phyloP scores from a whole-genome alignment of 805 yeast species.

The Scheffersomyces lignosus region DNA sequence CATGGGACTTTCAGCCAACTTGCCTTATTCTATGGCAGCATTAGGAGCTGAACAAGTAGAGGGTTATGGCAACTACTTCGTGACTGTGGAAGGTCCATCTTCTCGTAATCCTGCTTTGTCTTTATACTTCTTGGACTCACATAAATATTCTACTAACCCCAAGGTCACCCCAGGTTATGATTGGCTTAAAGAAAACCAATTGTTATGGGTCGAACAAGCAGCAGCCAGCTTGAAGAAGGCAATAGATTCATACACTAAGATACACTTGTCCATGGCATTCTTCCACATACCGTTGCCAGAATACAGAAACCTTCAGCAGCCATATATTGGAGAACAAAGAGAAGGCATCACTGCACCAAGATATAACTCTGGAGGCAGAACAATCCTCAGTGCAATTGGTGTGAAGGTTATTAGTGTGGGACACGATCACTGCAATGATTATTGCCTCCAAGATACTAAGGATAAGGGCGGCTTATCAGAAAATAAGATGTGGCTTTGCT shows the following conservation, averaged over 20 bases:
- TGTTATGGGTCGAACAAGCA: slow-evolving; percentile 51
- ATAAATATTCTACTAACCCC: slow-evolving; percentile 68
- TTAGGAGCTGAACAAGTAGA: slow-evolving; percentile 66
- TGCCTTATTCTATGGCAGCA: slow-evolving; percentile 69
- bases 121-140: slow-evolving; percentile 82
- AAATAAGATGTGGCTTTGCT: slow-evolving; percentile 75
- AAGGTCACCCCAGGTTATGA: slow-evolving; percentile 78
- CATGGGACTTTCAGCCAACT: slow-evolving; percentile 51
- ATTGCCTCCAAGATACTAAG: slow-evolving; percentile 61
- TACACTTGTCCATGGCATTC: slow-evolving; percentile 78
- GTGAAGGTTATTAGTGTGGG: slow-evolving; percentile 81
- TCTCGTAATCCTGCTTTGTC: slow-evolving; percentile 46
- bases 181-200: slow-evolving; percentile 73
- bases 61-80: slow-evolving; percentile 82
- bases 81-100: slow-evolving; percentile 48
- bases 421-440: slow-evolving; percentile 95
- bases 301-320: slow-evolving; percentile 51
- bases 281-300: slow-evolving; percentile 95
- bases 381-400: slow-evolving; percentile 59
- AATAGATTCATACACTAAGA: slow-evolving; percentile 34
- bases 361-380: slow-evolving; percentile 66
- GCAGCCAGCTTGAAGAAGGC: slow-evolving; percentile 23
- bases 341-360: slow-evolving; percentile 83
- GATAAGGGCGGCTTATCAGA: slow-evolving; percentile 23
- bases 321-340: slow-evolving; percentile 58